phyloP scores from a whole-genome alignment of 23 red algal species.

The Gracilaria gracilis region DNA sequence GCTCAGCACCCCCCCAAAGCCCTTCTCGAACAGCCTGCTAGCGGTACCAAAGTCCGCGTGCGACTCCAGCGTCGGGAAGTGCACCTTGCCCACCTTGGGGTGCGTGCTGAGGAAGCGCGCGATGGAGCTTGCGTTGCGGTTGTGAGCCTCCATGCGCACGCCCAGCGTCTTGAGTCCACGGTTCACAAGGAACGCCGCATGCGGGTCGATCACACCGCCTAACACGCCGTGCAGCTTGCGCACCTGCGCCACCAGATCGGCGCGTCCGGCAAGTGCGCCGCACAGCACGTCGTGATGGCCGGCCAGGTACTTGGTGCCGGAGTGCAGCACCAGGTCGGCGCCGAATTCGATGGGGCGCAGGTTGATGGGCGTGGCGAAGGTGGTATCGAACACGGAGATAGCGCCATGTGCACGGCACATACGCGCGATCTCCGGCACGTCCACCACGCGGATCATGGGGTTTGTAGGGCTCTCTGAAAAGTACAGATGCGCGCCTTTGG shows the following conservation, averaged over 20 bases:
- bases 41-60: conserved; percentile 87
- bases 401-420: conserved; percentile 73
- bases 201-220: conserved; percentile 97
- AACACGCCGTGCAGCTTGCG: conserved; percentile 91
- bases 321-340: conserved; percentile 96
- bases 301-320: conserved; percentile 97
- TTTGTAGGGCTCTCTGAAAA: conserved; percentile 98
- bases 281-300: conserved; percentile 97
- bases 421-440: conserved; percentile 68
- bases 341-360: conserved; percentile 82
- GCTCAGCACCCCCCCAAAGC: conserved; percentile 97
- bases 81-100: conserved; percentile 80
- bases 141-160: conserved; percentile 95
- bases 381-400: conserved; percentile 87
- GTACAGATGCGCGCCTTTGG: conserved; percentile 63
- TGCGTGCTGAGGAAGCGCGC: conserved; percentile 76
- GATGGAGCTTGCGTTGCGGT: conserved; percentile 81
- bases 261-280: conserved; percentile 85
- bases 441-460: conserved; percentile 94
- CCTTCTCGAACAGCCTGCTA: conserved; percentile 44
- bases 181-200: conserved; percentile 86
- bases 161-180: conserved; percentile 96
- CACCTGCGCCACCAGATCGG: conserved; percentile 81
- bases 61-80: conserved; percentile 76
- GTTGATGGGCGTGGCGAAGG: conserved; percentile 97